Evolutionary conservation across 768 basidiomycete species (phyloP).

Genomic region (Sarcomyxa edulis): DNA sequence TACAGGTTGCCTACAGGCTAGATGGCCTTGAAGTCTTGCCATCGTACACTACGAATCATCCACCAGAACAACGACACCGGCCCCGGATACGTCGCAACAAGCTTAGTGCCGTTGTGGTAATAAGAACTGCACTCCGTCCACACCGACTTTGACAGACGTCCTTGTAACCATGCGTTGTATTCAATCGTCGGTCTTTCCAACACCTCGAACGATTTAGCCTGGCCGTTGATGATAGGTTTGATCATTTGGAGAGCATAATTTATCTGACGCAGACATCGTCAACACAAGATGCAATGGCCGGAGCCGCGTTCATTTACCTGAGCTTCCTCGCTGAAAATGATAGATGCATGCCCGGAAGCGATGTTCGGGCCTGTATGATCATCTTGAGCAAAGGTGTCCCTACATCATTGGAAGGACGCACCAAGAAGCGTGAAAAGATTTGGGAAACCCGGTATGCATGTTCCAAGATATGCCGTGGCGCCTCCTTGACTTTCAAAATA

Average conservation of each 20-base stretch:
- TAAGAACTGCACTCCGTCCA: slow-evolving; percentile 52
- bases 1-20: too few species aligned
- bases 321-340: slow-evolving; percentile 49
- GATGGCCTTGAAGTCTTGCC: slow-evolving; percentile 37
- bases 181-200: slow-evolving; percentile 37
- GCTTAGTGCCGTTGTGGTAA: slow-evolving; percentile 40
- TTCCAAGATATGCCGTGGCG: slow-evolving; percentile 47
- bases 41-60: slow-evolving; percentile 35
- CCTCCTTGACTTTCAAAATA: slow-evolving; percentile 46
- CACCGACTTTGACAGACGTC: slow-evolving; percentile 39
- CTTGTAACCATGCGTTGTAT: slow-evolving; percentile 50
- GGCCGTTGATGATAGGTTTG: slow-evolving; percentile 43
- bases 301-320: slow-evolving; percentile 31
- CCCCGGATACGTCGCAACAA: slow-evolving; percentile 50
- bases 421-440: slow-evolving; percentile 46
- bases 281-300: slow-evolving; percentile 8
- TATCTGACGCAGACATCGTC: slow-evolving; percentile 30
- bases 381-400: slow-evolving; percentile 2
- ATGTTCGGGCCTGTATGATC: slow-evolving; percentile 47
- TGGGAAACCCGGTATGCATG: slow-evolving; percentile 50
- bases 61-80: slow-evolving; percentile 48
- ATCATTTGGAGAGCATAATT: slow-evolving; percentile 43
- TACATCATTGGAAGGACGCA: too few species aligned
- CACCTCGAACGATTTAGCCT: slow-evolving; percentile 45
- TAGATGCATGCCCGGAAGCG: slow-evolving; percentile 52